Percentiles rank a stretch among this genome's conserved stretches.
Evolutionary conservation across 2,329 filamentous ascomycete species (phyloP).

Genomic region (Dactylellina parvicollis): DNA sequence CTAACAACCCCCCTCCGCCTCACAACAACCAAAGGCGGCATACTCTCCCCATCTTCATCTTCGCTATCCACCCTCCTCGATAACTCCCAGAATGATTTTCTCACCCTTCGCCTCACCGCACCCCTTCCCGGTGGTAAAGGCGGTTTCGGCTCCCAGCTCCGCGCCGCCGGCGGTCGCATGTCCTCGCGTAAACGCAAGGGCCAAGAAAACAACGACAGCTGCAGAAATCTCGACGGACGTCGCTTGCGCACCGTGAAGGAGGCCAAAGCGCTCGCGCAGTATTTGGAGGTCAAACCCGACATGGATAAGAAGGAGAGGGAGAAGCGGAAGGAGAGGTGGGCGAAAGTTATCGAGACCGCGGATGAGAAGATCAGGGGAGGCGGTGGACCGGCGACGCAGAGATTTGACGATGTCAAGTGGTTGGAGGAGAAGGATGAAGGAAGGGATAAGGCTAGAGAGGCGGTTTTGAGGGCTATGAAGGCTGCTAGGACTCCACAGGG

Average conservation of each 20-base stretch:
- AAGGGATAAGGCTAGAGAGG: conserved; percentile 81
- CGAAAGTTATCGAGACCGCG: conserved; percentile 84
- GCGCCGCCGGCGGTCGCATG: conserved; percentile 97
- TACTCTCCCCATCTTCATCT: conserved; percentile 82
- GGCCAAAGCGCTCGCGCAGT: conserved; percentile 93
- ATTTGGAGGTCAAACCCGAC: conserved; percentile 92
- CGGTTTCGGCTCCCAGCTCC: conserved; percentile 95
- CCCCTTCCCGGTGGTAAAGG: conserved; percentile 93
- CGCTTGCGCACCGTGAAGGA: conserved; percentile 91
- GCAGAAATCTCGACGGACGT: conserved; percentile 90
- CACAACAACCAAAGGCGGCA: conserved; percentile 75
- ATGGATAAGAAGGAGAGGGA: conserved; percentile 95
- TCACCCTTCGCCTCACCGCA: conserved; percentile 81
- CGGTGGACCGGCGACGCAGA: conserved; percentile 74
- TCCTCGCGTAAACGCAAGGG: conserved; percentile 90
- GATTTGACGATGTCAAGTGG: conserved; percentile 79
- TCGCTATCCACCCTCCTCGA: conserved; percentile 69
- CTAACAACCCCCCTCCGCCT: conserved; percentile 72
- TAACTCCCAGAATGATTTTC: conserved; percentile 73
- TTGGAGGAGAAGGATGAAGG: conserved; percentile 94
- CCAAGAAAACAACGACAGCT: conserved; percentile 86
- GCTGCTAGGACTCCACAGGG: conserved; percentile 61
- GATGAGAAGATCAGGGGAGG: conserved; percentile 67
- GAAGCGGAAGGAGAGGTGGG: conserved; percentile 82
- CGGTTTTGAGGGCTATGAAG: conserved; percentile 76